Evolutionary conservation across 495 filamentous ascomycete species (phyloP).

Genomic region (Xylaria longipes): DNA sequence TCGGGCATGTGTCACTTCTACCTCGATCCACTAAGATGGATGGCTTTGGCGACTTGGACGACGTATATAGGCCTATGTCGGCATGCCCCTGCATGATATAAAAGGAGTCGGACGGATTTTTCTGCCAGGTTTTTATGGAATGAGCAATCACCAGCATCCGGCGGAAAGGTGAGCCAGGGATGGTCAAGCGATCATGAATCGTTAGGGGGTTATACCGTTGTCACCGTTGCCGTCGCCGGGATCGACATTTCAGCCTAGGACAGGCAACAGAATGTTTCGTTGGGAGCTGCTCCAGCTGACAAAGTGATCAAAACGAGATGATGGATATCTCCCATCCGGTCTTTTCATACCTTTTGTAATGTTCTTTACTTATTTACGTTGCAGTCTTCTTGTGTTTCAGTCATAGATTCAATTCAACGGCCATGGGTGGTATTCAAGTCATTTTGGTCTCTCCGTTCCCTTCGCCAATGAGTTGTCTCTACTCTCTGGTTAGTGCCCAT

Average conservation of each 20-base stretch:
- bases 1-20: slow-evolving; percentile 21
- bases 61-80: slow-evolving; percentile 32
- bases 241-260: slow-evolving; percentile 25
- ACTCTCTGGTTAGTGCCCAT: neutral
- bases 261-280: slow-evolving; percentile 29
- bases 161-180: slow-evolving; percentile 24
- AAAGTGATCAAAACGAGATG: slow-evolving; percentile 37
- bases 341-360: slow-evolving; percentile 47
- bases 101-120: slow-evolving; percentile 29
- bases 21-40: slow-evolving; percentile 20
- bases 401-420: slow-evolving; percentile 46
- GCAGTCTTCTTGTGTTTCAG: slow-evolving; percentile 40
- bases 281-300: slow-evolving; percentile 31
- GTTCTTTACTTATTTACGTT: slow-evolving; percentile 40
- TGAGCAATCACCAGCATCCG: slow-evolving; percentile 27
- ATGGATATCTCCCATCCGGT: slow-evolving; percentile 41
- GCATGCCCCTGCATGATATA: slow-evolving; percentile 31
- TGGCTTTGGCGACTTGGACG: slow-evolving; percentile 27
- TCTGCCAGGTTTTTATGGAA: slow-evolving; percentile 30
- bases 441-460: slow-evolving; percentile 25
- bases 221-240: slow-evolving; percentile 21
- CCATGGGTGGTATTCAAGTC: slow-evolving; percentile 40
- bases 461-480: neutral
- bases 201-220: slow-evolving; percentile 23
- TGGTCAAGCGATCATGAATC: slow-evolving; percentile 22